Evolutionary conservation across 306 rosid species (phyloP).

Genomic region (Lagenaria siceraria): DNA sequence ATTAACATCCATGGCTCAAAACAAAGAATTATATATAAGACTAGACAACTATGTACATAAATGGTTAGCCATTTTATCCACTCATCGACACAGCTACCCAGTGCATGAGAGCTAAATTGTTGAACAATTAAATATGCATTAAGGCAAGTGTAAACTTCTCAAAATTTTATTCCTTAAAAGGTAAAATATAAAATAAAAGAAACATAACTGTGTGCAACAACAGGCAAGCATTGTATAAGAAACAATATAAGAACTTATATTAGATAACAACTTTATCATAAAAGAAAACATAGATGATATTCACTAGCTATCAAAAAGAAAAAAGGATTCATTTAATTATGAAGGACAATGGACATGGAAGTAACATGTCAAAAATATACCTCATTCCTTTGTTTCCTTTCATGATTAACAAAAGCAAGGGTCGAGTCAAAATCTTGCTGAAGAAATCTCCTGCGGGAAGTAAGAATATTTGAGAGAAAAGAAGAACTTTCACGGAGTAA

Average conservation of each 20-base stretch:
- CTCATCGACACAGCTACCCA: neutral
- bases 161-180: neutral
- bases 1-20: neutral
- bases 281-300: neutral
- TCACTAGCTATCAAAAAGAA: neutral
- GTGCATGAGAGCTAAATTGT: neutral
- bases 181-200: neutral
- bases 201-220: neutral
- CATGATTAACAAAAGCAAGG: constrained; percentile 78
- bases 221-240: neutral
- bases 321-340: neutral
- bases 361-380: constrained; percentile 19
- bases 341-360: neutral
- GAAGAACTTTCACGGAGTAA: neutral
- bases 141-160: neutral
- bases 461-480: neutral
- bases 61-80: neutral
- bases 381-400: constrained; percentile 91
- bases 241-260: neutral
- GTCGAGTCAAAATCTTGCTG: constrained; percentile 96
- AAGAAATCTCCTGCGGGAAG: constrained; percentile 72
- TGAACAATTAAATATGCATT: neutral
- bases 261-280: neutral
- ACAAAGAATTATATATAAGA: neutral
- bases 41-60: neutral